Evolutionary conservation across 768 basidiomycete species (phyloP).

Genomic region (Lentinula lateritia): DNA sequence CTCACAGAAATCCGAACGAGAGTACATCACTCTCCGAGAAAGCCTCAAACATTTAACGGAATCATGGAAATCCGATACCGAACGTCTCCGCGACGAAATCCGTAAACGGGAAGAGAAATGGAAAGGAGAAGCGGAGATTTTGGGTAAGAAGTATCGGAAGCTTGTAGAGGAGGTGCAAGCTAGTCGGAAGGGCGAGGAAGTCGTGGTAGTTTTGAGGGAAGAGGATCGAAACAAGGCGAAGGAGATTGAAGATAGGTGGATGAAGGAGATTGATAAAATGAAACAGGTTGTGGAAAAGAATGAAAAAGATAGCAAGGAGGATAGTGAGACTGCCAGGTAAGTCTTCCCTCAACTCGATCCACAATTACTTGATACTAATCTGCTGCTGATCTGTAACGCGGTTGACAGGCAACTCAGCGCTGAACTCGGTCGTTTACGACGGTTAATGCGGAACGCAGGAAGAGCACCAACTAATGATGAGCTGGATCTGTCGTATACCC

Average conservation of each 20-base stretch:
- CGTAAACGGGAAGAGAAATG: constrained; percentile 64
- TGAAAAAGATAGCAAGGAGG: constrained; percentile 48
- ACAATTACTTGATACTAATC: background rate
- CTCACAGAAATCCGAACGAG: constrained; percentile 76
- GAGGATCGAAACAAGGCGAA: constrained; percentile 44
- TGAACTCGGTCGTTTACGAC: constrained; percentile 64
- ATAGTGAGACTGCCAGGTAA: constrained; percentile 58
- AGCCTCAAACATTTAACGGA: constrained; percentile 69
- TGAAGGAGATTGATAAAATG: constrained; percentile 49
- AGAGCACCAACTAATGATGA: constrained; percentile 10
- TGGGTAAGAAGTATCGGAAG: constrained; percentile 64
- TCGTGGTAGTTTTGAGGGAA: constrained; percentile 43
- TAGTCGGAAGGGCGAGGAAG: constrained; percentile 38
- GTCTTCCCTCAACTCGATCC: constrained; percentile 17
- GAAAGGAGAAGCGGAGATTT: constrained; percentile 58
- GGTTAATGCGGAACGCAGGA: constrained; percentile 62
- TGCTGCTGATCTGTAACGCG: constrained; percentile 1
- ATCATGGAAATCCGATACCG: constrained; percentile 70
- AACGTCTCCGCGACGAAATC: constrained; percentile 70
- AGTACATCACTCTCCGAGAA: constrained; percentile 75
- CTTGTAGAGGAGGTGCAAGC: constrained; percentile 59
- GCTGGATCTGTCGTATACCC: background rate
- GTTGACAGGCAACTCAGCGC: constrained; percentile 45
- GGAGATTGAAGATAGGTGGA: constrained; percentile 59
- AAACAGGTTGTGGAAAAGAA: constrained; percentile 50